Evolutionary conservation across 176 grass and related monocot species (phyloP), one percentile per base, ranked within the genome.

Genomic region (Carex kokanica): DNA sequence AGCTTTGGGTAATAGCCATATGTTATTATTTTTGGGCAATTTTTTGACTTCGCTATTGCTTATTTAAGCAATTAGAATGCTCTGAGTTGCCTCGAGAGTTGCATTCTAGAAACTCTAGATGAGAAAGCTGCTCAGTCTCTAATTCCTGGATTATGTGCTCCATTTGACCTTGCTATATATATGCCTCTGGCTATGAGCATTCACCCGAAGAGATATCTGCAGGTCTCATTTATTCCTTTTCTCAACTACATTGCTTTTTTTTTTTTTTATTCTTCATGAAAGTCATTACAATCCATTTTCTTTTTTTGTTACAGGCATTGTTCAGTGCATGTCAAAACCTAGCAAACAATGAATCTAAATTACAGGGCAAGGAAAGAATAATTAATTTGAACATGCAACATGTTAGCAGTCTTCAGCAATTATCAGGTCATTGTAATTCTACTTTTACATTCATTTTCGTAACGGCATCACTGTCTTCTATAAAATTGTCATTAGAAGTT

Each of bases 51-150:
- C 45, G 51, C 54, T 90, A 81, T 79, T 85, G 53, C 87, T 64
- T 91, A 86, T 92, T 83, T 78, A 88, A 94, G 90, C 52, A 56
- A 85, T 91, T 91, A 98, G 95, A 98, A 93, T 93, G 87, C 89
- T 86, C 81, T 83, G 81, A 94, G 87, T 93, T 94, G 86, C 87
- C 86, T 94, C 63, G 66, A 89, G 83, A 91, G 81, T 88, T 94
- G 95, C 84, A 74, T 63, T 78, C 78, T 98, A 79, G 43, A 93
- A 90, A 84, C 88, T 64, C 84, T 98, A 65, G 87, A 98, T 84
- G 81, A 83, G 2, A 86, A 83, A 74, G 85, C 92, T 11, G 90
- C 85, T 21, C 86, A 90, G 31, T 14, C 11, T 78, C 89, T 94
- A 0, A 38, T 98, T 79, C 92, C 95, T 88, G 92, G 88, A 68